Percentiles rank a stretch among this genome's conserved stretches.
Evolutionary conservation across 495 filamentous ascomycete species (phyloP).

Genomic region (Penicillium subrubescens): DNA sequence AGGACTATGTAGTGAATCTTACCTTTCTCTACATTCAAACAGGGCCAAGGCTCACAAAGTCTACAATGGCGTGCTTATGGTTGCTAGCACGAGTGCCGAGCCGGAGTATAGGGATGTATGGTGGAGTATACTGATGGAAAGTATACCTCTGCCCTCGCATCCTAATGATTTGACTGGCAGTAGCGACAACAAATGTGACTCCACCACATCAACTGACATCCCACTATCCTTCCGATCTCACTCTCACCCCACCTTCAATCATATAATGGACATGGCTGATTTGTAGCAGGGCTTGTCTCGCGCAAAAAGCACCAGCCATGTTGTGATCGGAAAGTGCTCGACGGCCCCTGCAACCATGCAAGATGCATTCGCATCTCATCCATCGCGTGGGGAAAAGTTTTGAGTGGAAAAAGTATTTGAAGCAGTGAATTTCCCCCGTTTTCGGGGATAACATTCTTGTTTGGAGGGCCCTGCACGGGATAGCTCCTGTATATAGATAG

Average conservation of each 20-base stretch:
- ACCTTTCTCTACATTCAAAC: not conserved
- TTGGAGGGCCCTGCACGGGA: slow-evolving; percentile 3
- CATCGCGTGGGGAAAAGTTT: slow-evolving; percentile 2
- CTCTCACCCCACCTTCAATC: not conserved
- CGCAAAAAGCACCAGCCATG: slow-evolving; percentile 24
- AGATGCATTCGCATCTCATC: slow-evolving; percentile 5
- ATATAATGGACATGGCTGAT: slow-evolving; percentile 2
- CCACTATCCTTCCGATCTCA: not conserved
- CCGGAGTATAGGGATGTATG: not conserved
- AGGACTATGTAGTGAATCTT: not conserved
- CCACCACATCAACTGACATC: slow-evolving; percentile 14
- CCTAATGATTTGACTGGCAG: not conserved
- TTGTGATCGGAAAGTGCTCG: slow-evolving; percentile 22
- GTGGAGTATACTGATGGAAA: not conserved
- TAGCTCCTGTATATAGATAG: slow-evolving; percentile 3
- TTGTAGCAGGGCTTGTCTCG: slow-evolving; percentile 17
- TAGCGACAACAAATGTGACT: not conserved
- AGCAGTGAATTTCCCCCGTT: slow-evolving; percentile 5
- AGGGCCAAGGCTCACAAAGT: not conserved
- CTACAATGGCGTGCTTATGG: slow-evolving; percentile 19
- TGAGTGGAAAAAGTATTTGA: slow-evolving; percentile 16
- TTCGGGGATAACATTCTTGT: slow-evolving; percentile 18
- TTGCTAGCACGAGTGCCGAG: not conserved
- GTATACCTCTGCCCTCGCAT: not conserved
- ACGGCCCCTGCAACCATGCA: slow-evolving; percentile 13